A percentile compares a stretch with the other conserved stretches of the same genome.
These are phyloP conservation scores for Cercospora nicotianae DNA, from an alignment of 2,329 filamentous ascomycete genomes.

Conservation along the genomic window DNA sequence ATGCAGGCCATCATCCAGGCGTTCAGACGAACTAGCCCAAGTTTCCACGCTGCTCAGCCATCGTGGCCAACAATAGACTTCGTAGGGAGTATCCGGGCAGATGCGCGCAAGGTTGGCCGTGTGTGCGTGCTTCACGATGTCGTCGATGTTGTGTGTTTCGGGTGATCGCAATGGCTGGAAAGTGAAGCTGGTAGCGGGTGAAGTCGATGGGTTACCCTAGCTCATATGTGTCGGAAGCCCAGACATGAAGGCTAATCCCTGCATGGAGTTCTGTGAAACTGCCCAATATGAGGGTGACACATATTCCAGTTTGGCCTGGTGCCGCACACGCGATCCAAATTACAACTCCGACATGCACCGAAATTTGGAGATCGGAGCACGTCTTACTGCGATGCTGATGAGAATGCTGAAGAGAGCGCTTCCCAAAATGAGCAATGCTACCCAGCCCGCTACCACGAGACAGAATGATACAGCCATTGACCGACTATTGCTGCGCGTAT, in stretches of 20 bases:
- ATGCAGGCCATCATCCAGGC: background rate
- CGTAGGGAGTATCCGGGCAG: background rate
- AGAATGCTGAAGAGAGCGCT: background rate
- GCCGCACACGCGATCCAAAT: background rate
- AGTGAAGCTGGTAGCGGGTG: slow-evolving; percentile 7
- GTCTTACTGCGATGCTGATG: background rate
- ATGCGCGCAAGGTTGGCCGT: slow-evolving; percentile 1
- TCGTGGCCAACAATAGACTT: slow-evolving; percentile 5
- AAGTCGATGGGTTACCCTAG: slow-evolving; percentile 11
- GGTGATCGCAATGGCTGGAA: slow-evolving; percentile 9
- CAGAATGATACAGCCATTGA: background rate
- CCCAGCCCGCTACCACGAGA: background rate
- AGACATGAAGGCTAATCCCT: slow-evolving; percentile 2
- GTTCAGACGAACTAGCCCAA: background rate
- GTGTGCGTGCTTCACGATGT: background rate
- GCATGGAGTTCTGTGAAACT: background rate
- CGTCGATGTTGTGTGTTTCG: slow-evolving; percentile 7
- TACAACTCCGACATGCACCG: slow-evolving; percentile 4
- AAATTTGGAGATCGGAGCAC: slow-evolving; percentile 2
- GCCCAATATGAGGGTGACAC: slow-evolving; percentile 14
- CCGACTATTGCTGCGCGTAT: background rate
- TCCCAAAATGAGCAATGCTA: background rate
- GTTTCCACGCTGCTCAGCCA: slow-evolving; percentile 8
- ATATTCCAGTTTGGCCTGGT: background rate
- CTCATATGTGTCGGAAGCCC: slow-evolving; percentile 11